Conservation (phyloP, 768 basidiomycete genomes). For the Mycena venus region DNA sequence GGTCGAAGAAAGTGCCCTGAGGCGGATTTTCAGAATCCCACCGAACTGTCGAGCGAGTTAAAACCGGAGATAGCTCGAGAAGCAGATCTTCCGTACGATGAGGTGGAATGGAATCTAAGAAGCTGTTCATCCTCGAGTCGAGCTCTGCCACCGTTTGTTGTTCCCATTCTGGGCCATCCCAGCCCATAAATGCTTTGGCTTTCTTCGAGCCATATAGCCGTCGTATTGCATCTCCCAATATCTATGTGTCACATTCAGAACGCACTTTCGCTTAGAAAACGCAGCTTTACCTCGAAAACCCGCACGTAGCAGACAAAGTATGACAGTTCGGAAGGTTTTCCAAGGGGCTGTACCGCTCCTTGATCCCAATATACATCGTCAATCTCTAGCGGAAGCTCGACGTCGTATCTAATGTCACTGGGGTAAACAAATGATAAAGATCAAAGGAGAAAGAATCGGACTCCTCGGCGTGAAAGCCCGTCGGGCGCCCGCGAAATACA, state of each 20-base stretch:
- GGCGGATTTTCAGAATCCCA: conserved; percentile 32
- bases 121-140: conserved; percentile 71
- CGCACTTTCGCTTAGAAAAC: neutral
- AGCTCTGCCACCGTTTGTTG: conserved; percentile 69
- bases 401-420: conserved; percentile 68
- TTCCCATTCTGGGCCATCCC: conserved; percentile 69
- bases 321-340: conserved; percentile 65
- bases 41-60: conserved; percentile 22
- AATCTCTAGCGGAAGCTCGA: conserved; percentile 74
- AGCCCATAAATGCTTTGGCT: conserved; percentile 51
- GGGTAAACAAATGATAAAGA: neutral
- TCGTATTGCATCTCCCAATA: conserved; percentile 70
- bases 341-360: conserved; percentile 73
- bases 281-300: conserved; percentile 55
- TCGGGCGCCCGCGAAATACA: conserved; percentile 72
- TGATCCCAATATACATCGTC: conserved; percentile 63
- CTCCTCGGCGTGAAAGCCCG: conserved; percentile 80
- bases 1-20: conserved; percentile 50
- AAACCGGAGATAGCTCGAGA: neutral
- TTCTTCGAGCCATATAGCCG: conserved; percentile 64
- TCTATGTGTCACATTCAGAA: conserved; percentile 32
- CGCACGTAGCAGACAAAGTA: conserved; percentile 68
- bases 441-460: conserved; percentile 36
- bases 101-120: conserved; percentile 71
- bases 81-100: conserved; percentile 56